Evolutionary conservation across 768 basidiomycete species (phyloP), one percentile per base, ranked within the genome.

Genomic region (Saitozyma podzolica): DNA sequence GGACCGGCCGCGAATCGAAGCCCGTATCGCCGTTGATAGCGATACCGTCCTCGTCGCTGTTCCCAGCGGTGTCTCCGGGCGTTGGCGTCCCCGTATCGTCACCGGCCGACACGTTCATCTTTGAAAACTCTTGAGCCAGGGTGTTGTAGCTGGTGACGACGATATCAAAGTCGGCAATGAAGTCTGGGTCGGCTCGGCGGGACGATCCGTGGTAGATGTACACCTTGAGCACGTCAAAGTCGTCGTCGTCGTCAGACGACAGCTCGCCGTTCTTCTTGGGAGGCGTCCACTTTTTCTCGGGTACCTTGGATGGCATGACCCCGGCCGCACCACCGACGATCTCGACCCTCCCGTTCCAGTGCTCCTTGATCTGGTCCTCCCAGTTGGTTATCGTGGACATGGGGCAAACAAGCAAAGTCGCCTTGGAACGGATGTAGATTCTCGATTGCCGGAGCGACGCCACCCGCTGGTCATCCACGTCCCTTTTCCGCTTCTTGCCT

Each of bases 101-200:
- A 40, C 84, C 83, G 8, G 86, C 79, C 62, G 87, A 89, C 72
- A 86, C 84, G 60, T 81, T 86, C 80, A 97, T 94, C 77, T 90
- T 95, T 14, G 92, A 94, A 76, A 85, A 98, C 77, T 99, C 96
- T 11, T 90, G 89, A 1, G 94, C 95, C 45, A 99, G 83, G 0
- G 96, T 98, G 39, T 92, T 89, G 80, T 92, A 99, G 2, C 93
- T 97, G 6, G 96, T 99, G 78, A 99, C 91, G 61, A 99, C 94
- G 19, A 92, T 89, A 80, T 99, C 96, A 78, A 97, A 95, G 77
- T 94, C 88, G 17, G 91, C 89, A 50, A 99, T 83, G 76, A 89
- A 92, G 14, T 84, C 80, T n/a, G 92, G 86, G 75, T 97, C 92
- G 19, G 88, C 87, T 40, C 89, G 85, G 47, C 96, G 87, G 19